These are phyloP conservation scores for Penicillium psychrofluorescens DNA, from an alignment of 495 filamentous ascomycete species.

Conservation along the genomic window DNA sequence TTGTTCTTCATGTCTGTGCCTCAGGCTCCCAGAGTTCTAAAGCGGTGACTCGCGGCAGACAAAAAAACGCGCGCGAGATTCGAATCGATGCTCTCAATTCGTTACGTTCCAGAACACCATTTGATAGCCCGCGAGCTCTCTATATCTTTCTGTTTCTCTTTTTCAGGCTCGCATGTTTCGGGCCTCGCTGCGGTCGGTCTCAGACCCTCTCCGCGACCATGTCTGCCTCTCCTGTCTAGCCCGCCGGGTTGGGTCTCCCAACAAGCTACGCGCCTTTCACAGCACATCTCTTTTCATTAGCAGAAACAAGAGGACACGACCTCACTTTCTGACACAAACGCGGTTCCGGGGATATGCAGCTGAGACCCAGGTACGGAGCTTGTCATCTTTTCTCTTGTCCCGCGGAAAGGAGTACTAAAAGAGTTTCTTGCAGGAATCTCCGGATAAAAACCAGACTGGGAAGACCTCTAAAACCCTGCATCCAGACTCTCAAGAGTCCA, in stretches of 20 bases:
- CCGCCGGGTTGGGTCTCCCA: constrained; percentile 13
- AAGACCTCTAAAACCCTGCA: too few species aligned
- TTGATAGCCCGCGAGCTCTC: neutral
- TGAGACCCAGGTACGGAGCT: too few species aligned
- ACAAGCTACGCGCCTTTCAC: constrained; percentile 23
- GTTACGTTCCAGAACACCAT: too few species aligned
- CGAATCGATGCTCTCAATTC: neutral
- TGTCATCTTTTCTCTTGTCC: too few species aligned
- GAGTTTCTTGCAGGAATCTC: too few species aligned
- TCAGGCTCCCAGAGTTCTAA: neutral
- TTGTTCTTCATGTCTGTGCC: too few species aligned
- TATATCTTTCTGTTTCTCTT: neutral
- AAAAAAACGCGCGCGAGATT: constrained; percentile 9
- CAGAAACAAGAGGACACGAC: neutral
- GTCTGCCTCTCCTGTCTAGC: constrained; percentile 32
- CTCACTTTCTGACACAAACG: too few species aligned
- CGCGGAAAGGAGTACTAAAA: too few species aligned
- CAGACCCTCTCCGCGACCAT: constrained; percentile 32
- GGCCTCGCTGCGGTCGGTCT: constrained; percentile 30
- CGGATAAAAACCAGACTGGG: too few species aligned
- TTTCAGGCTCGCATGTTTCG: constrained; percentile 31
- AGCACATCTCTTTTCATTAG: constrained; percentile 7
- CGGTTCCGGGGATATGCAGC: too few species aligned
- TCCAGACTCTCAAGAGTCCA: too few species aligned
- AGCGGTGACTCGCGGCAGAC: constrained; percentile 17